Conservation (phyloP, 495 filamentous ascomycete genomes). For the Amniculicola lignicola region DNA sequence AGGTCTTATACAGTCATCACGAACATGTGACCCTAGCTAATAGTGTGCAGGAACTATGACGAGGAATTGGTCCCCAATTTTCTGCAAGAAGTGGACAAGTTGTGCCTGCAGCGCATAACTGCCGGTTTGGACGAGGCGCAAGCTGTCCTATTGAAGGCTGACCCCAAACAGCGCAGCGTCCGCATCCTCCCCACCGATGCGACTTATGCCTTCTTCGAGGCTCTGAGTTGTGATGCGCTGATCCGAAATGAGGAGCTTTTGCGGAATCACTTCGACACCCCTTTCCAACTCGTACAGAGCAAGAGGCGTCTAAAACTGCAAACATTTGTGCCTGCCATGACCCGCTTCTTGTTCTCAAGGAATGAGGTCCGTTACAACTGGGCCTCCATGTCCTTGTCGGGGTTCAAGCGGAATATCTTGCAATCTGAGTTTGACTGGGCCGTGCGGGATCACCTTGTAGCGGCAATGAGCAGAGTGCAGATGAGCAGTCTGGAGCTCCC, state of each 20-base stretch:
- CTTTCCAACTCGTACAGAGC: constrained; percentile 71
- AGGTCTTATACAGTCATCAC: not conserved
- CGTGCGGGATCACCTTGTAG: constrained; percentile 60
- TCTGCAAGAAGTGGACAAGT: constrained; percentile 52
- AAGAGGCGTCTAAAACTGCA: constrained; percentile 67
- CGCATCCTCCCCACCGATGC: constrained; percentile 50
- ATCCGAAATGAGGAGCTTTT: constrained; percentile 53
- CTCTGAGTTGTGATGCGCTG: constrained; percentile 60
- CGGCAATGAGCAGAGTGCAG: constrained; percentile 44
- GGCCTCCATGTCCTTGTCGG: constrained; percentile 65
- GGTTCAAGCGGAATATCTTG: constrained; percentile 55
- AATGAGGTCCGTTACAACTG: constrained; percentile 60
- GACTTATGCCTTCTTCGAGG: constrained; percentile 62
- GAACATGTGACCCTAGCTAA: constrained; percentile 9
- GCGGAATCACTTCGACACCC: constrained; percentile 63
- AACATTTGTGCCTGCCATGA: constrained; percentile 72
- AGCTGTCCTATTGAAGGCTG: constrained; percentile 48
- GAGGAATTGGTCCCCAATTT: constrained; percentile 61
- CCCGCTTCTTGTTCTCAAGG: constrained; percentile 71
- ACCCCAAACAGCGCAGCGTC: constrained; percentile 49
- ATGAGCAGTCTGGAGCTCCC: constrained; percentile 44
- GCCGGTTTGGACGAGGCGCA: constrained; percentile 52
- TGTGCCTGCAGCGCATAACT: constrained; percentile 62
- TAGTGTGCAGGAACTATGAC: constrained; percentile 50
- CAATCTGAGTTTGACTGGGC: constrained; percentile 78